Evolutionary conservation across 495 filamentous ascomycete species (phyloP), one percentile per base, ranked within the genome.

Genomic region (Filosporella fistucella): DNA sequence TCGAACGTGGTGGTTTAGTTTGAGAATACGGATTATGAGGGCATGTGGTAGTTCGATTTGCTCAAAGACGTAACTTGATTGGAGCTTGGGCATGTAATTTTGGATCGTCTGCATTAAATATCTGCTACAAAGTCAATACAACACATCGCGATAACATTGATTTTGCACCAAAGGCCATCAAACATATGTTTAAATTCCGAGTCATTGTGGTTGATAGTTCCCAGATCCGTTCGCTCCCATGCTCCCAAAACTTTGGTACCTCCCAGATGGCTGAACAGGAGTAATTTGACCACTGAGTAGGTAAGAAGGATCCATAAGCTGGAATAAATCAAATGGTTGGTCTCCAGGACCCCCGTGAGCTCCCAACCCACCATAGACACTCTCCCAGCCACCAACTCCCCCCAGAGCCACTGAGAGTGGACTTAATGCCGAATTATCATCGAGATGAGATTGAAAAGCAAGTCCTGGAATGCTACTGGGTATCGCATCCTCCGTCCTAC

Each of bases 231-330:
- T n/a, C n/a, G n/a, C n/a, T n/a, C n/a, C n/a, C n/a, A n/a, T n/a
- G n/a, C n/a, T n/a, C n/a, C 33, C 33, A 36, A 36, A 36, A 17
- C n/a, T 36, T 14, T 36, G 33, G 18, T 6, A 36, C 7, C 7
- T 21, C 13, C 13, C 33, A 14, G 33, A 17, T 25, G 39, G 39
- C 22, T 42, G 39, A 24, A 26, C 24, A 29, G 41, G 12, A 7
- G 41, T 29, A 3, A 43, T 32, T 30, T 46, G 42, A 6, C 39
- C 48, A 38, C 16, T 52, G 17, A 52, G 49, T 22, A 32, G 24
- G 21, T 46, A 47, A 1, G 49, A 41, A 9, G 35, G 22, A 18
- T 52, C 49, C 35, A 52, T 47, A n/a, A 52, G 49, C 20, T 52
- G 49, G 30, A 52, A 52, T 21, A 52, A 46, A 29, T 52, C 49